Evolutionary conservation across 2,329 filamentous ascomycete genomes (phyloP), one percentile per base, ranked within the genome.

Genomic region (Zymoseptoria tritici): DNA sequence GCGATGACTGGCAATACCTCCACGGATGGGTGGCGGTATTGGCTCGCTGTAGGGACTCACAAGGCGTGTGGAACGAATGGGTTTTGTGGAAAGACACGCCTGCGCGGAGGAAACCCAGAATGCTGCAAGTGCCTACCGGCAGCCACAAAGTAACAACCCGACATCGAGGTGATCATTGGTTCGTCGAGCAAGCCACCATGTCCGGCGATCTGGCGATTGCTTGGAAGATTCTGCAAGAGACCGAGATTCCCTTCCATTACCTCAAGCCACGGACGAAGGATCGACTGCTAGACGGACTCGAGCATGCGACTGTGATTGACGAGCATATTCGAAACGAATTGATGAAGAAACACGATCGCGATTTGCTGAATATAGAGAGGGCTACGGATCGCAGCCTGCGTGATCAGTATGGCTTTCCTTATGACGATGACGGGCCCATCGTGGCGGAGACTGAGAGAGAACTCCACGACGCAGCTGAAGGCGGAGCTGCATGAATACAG

Each of bases 1-100:
- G 71, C 9, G 54, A 59, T 0, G 70, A 73, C 21, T 73, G 71
- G 71, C 62, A 68, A 50, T 72, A 67, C 51, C 65, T 73, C 4
- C 69, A 72, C 60, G 72, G 69, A 46, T 74, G 72, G 72, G 60
- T 73, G 4, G 68, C 71, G 3, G 68, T 72, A 0, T 60, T 74
- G 1, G 67, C 69, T 11, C 67, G 71, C 1, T 73, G 71, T 57
- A 69, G 62, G 58, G 66, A 66, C 20, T 57, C 54, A 9, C 64
- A 70, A n/a, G 63, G 60, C 9, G 51, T 74, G 1, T 73, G 70
- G 72, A 55, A 65, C 13, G 72, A 74, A 56, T 74, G 72, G 72
- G 22, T 64, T 36, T 20, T 68, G 24, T 74, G 72, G 72, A 69
- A 70, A 60, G 21, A 61, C 9, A 66, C 60, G 4, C 55, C 62